A percentile compares a stretch with the other conserved stretches of the same genome.
phyloP scores from a whole-genome alignment of 2,329 filamentous ascomycete genomes.

The Alternaria angustiovoidea region DNA sequence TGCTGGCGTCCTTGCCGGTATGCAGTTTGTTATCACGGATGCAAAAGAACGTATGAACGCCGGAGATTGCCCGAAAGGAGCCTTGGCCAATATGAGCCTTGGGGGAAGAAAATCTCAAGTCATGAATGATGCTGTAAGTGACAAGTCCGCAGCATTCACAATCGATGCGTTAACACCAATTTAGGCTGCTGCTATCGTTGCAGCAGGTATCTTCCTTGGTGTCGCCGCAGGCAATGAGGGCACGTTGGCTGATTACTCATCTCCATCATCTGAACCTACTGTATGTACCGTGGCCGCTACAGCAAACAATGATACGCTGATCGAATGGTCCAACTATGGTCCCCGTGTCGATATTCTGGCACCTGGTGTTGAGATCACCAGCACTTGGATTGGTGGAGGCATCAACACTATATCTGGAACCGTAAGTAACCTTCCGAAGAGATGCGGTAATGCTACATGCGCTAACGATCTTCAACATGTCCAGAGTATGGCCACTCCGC shows the following conservation, averaged over 20 bases:
- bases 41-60: conserved; percentile 6
- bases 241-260: conserved; percentile 34
- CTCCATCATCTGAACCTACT: conserved; percentile 45
- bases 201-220: conserved; percentile 47
- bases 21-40: conserved; percentile 32
- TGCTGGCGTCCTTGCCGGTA: conserved; percentile 38
- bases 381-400: conserved; percentile 54
- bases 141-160: background rate
- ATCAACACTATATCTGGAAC: conserved; percentile 64
- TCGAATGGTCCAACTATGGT: conserved; percentile 50
- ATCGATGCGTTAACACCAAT: background rate
- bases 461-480: background rate
- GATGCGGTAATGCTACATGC: background rate
- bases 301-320: conserved; percentile 38
- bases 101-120: conserved; percentile 35
- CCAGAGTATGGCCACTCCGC: conserved; percentile 70
- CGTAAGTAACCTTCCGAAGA: background rate
- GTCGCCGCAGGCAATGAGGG: conserved; percentile 51
- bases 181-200: conserved; percentile 43
- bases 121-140: conserved; percentile 37
- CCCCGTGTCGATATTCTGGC: conserved; percentile 48
- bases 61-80: conserved; percentile 37
- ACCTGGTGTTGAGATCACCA: conserved; percentile 52
- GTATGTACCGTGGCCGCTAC: conserved; percentile 52
- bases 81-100: conserved; percentile 47